These are phyloP conservation scores for Fennellomyces sp. DNA, from an alignment of 371 early-diverging fungal genomes.

Conservation along the genomic window DNA sequence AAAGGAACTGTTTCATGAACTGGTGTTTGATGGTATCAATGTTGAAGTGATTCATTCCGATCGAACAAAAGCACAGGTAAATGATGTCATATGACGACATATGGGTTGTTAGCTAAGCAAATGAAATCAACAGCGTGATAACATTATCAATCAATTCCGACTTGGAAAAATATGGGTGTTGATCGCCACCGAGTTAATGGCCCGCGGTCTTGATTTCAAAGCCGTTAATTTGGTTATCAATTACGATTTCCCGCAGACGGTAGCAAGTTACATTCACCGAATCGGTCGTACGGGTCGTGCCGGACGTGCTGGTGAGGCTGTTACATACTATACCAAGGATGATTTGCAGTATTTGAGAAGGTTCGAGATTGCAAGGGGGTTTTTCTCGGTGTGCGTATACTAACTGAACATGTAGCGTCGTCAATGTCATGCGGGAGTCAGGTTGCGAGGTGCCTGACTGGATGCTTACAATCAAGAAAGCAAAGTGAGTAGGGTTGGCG, in stretches of 20 bases:
- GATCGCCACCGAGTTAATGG: constrained; percentile 97
- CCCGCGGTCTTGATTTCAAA: constrained; percentile 95
- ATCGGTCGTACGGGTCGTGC: constrained; percentile 94
- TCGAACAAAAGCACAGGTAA: constrained; percentile 82
- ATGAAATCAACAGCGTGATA: constrained; percentile 76
- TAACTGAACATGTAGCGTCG: constrained; percentile 64
- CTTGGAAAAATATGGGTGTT: constrained; percentile 92
- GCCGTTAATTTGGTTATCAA: constrained; percentile 92
- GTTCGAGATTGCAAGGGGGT: constrained; percentile 20
- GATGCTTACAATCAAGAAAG: constrained; percentile 89
- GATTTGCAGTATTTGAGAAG: constrained; percentile 86
- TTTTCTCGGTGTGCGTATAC: background rate
- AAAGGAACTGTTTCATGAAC: constrained; percentile 89
- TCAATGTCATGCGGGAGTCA: constrained; percentile 94
- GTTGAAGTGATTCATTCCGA: constrained; percentile 96
- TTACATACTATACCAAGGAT: constrained; percentile 93
- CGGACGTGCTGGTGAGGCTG: constrained; percentile 77
- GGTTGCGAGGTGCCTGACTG: constrained; percentile 97
- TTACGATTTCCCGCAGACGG: constrained; percentile 95
- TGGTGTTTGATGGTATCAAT: constrained; percentile 97
- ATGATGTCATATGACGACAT: too few relatives aligned
- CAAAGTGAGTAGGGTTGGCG: constrained; percentile 65
- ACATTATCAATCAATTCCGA: constrained; percentile 89
- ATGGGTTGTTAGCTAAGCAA: too few relatives aligned
- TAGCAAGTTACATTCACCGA: constrained; percentile 93